phyloP scores from a whole-genome alignment of 768 basidiomycete species.

The Kwoniella sp. region DNA sequence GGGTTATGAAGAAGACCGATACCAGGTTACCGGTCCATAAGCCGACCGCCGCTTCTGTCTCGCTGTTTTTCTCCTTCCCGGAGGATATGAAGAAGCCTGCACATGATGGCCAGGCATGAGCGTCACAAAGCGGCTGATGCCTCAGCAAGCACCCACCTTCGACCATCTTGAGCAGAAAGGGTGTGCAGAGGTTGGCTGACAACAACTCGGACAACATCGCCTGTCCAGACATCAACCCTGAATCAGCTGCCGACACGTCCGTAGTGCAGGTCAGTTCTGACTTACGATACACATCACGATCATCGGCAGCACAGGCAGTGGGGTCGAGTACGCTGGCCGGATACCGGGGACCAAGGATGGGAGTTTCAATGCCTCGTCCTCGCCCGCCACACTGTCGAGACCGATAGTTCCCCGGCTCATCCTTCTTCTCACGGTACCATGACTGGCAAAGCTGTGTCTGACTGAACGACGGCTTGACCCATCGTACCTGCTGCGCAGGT shows the following conservation, averaged over 20 bases:
- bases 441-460: conserved; percentile 23
- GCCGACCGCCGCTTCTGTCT: conserved; percentile 78
- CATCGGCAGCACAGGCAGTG: conserved; percentile 81
- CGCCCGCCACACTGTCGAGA: conserved; percentile 8
- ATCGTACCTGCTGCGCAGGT: no score
- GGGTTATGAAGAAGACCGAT: conserved; percentile 93
- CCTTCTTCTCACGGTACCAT: conserved; percentile 16
- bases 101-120: conserved; percentile 3
- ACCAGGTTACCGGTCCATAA: conserved; percentile 85
- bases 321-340: conserved; percentile 57
- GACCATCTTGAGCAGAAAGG: conserved; percentile 93
- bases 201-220: conserved; percentile 93
- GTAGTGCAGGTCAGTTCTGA: conserved; percentile 6
- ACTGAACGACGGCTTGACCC: conserved; percentile 8
- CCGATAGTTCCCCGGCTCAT: conserved; percentile 6
- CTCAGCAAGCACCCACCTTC: conserved; percentile 55
- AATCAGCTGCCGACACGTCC: background rate
- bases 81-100: conserved; percentile 45
- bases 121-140: background rate
- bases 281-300: conserved; percentile 83
- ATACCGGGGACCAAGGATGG: conserved; percentile 47
- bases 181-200: conserved; percentile 85
- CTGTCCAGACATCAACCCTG: conserved; percentile 51
- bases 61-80: conserved; percentile 57
- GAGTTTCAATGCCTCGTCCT: conserved; percentile 32